Percentiles rank a stretch among this genome's conserved stretches.
Evolutionary conservation across 176 grass and related monocot species (phyloP).

Genomic region (Oryza glaberrima): DNA sequence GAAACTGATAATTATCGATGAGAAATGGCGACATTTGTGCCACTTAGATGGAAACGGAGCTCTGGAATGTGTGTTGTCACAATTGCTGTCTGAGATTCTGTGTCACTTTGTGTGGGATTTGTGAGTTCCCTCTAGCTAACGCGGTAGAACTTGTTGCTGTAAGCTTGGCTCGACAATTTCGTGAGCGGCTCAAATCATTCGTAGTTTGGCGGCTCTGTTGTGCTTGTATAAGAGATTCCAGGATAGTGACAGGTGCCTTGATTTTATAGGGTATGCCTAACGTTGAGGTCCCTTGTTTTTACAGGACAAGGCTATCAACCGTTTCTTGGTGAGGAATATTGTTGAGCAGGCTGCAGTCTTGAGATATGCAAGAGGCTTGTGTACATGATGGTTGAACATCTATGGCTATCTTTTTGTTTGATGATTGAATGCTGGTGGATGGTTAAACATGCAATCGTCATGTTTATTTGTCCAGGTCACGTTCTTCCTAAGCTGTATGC

Average conservation of each 20-base stretch:
- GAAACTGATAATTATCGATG: not conserved
- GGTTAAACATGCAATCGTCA: not conserved
- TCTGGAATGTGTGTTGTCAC: no score
- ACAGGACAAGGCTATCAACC: slow-evolving; percentile 81
- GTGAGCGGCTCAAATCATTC: not conserved
- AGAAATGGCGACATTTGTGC: not conserved
- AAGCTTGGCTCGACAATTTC: not conserved
- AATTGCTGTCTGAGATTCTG: not conserved
- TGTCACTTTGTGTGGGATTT: not conserved
- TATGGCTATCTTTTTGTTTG: not conserved
- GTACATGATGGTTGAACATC: slow-evolving; percentile 53
- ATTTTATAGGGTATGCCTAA: not conserved
- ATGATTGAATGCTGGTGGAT: not conserved
- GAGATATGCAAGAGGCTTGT: slow-evolving; percentile 72
- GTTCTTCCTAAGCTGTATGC: slow-evolving; percentile 68
- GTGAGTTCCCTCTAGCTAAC: not conserved
- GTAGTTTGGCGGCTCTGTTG: not conserved
- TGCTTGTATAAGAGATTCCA: not conserved
- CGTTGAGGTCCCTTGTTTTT: not conserved
- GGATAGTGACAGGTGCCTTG: not conserved
- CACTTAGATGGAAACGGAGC: not conserved
- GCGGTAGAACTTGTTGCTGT: not conserved
- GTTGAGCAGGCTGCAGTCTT: slow-evolving; percentile 69
- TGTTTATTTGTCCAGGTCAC: slow-evolving; percentile 40
- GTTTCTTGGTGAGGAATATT: slow-evolving; percentile 71